These are phyloP conservation scores for Stemphylium lycopersici DNA, from an alignment of 2,329 filamentous ascomycete species.

Conservation along the genomic window DNA sequence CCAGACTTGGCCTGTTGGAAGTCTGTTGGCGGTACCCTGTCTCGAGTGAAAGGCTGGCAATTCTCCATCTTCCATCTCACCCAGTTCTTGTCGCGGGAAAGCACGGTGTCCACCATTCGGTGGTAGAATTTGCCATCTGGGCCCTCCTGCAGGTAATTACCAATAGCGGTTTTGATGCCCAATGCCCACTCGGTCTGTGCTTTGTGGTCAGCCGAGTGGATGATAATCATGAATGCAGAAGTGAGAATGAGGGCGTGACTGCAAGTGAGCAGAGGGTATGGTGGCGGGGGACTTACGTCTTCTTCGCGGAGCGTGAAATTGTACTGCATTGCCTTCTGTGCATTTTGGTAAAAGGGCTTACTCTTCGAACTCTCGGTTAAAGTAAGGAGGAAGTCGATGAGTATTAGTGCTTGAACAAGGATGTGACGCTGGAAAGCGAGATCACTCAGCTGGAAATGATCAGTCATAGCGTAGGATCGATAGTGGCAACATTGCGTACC, in stretches of 20 bases:
- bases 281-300: conserved; percentile 65
- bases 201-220: conserved; percentile 43
- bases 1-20: conserved; percentile 73
- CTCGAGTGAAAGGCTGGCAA: conserved; percentile 83
- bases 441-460: conserved; percentile 74
- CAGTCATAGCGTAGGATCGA: conserved; percentile 34
- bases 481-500: conserved; percentile 56
- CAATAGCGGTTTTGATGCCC: conserved; percentile 78
- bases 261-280: conserved; percentile 8
- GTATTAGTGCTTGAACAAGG: conserved; percentile 90
- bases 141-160: conserved; percentile 80
- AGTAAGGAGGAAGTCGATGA: conserved; percentile 94
- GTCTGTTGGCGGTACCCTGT: conserved; percentile 70
- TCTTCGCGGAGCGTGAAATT: conserved; percentile 77
- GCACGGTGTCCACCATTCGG: conserved; percentile 94
- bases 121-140: conserved; percentile 90
- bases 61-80: conserved; percentile 97
- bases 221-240: conserved; percentile 32
- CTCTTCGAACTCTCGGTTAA: conserved; percentile 82
- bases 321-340: conserved; percentile 90
- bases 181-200: conserved; percentile 79
- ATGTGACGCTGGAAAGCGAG: conserved; percentile 93
- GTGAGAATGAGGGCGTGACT: conserved; percentile 19
- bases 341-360: conserved; percentile 71
- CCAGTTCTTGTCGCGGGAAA: conserved; percentile 98